A percentile compares a stretch with the other conserved stretches of the same genome.
Evolutionary conservation across 1,139 yeast genomes (phyloP).

Genomic region (Yamadazyma kanchanaburiensis): DNA sequence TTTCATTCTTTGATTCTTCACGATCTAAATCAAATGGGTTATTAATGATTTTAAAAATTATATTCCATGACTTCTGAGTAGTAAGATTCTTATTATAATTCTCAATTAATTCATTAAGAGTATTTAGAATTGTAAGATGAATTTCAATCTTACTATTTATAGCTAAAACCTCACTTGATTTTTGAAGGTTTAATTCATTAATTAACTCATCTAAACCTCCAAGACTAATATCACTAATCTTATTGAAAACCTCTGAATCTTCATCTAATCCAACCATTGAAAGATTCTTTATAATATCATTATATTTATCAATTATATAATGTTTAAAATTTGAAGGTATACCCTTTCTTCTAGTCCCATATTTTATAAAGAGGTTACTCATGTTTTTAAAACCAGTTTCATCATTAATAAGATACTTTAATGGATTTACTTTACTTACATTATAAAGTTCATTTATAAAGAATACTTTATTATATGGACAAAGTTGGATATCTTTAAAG

Average conservation of each 20-base stretch:
- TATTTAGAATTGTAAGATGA: slow-evolving; percentile 56
- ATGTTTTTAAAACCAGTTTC: slow-evolving; percentile 46
- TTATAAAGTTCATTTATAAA: slow-evolving; percentile 39
- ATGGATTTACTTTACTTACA: slow-evolving; percentile 47
- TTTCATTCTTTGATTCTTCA: slow-evolving; percentile 27
- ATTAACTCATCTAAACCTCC: slow-evolving; percentile 33
- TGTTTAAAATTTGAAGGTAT: slow-evolving; percentile 8
- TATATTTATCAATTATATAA: slow-evolving; percentile 40
- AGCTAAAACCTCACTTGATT: slow-evolving; percentile 30
- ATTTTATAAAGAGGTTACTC: slow-evolving; percentile 38
- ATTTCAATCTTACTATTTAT: slow-evolving; percentile 63
- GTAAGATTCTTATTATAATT: slow-evolving; percentile 57
- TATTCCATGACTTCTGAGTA: slow-evolving; percentile 57
- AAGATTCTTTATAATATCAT: slow-evolving; percentile 42
- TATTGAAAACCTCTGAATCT: slow-evolving; percentile 14
- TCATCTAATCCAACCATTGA: slow-evolving; percentile 30
- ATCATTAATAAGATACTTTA: slow-evolving; percentile 41
- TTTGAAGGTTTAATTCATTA: slow-evolving; percentile 20
- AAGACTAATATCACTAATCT: slow-evolving; percentile 18
- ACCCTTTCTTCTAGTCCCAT: slow-evolving; percentile 21
- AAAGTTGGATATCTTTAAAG: slow-evolving; percentile 9
- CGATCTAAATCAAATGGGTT: slow-evolving; percentile 49
- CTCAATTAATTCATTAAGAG: slow-evolving; percentile 68
- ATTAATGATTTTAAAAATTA: slow-evolving; percentile 65
- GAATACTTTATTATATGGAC: slow-evolving; percentile 42